A percentile compares a stretch with the other conserved stretches of the same genome.
These are phyloP conservation scores for Mycena rosella DNA, from an alignment of 768 basidiomycete species.

Conservation along the genomic window DNA sequence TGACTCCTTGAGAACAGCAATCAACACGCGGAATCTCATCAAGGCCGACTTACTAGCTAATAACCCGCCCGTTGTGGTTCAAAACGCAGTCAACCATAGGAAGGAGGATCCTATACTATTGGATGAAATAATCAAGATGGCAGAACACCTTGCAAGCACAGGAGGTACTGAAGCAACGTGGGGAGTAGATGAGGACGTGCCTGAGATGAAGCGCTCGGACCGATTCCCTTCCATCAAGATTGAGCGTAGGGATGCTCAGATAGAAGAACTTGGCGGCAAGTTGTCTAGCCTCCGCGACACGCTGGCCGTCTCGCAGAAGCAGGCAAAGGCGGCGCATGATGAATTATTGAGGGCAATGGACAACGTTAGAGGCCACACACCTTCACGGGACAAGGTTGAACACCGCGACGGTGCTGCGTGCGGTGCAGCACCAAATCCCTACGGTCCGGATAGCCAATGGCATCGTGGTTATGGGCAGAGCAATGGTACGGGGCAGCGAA, in stretches of 20 bases:
- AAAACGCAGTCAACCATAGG: not conserved
- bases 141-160: conserved; percentile 15
- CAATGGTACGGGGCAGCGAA: not conserved
- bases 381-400: conserved; percentile 17
- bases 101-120: conserved; percentile 27
- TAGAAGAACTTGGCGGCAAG: conserved; percentile 20
- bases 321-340: too few species aligned
- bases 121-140: conserved; percentile 27
- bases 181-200: not conserved
- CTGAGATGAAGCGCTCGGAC: not conserved
- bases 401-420: not conserved
- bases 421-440: not conserved
- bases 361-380: not conserved
- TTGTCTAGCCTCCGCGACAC: conserved; percentile 14
- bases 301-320: not conserved
- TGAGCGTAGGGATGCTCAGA: conserved; percentile 9
- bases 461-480: not conserved
- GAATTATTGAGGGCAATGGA: conserved; percentile 19
- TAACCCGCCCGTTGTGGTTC: not conserved
- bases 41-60: conserved; percentile 13
- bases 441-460: conserved; percentile 7
- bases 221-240: conserved; percentile 20
- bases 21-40: conserved; percentile 15
- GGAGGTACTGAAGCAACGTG: not conserved
- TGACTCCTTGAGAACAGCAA: conserved; percentile 7